These are phyloP conservation scores for Bryoerythrophyllum caledonicum DNA, from an alignment of 225 moss, liverwort and hornwort species.

Conservation along the genomic window DNA sequence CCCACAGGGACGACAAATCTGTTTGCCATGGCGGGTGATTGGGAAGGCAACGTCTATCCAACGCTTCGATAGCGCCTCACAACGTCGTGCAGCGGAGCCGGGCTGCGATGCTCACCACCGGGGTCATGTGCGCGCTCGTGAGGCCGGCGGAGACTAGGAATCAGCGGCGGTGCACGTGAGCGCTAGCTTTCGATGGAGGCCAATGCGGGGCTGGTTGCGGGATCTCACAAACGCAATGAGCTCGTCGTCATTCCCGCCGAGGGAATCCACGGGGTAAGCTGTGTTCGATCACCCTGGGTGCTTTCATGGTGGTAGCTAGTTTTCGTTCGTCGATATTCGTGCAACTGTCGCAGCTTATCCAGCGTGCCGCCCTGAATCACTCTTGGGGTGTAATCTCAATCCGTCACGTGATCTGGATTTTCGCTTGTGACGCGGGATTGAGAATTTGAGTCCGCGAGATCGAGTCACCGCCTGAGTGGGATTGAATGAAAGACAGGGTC, in stretches of 20 bases:
- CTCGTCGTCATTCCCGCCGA: slow-evolving; percentile 92
- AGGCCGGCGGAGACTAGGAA: neutral
- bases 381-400: no score
- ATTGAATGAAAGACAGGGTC: no score
- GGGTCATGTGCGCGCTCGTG: slow-evolving; percentile 6
- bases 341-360: no score
- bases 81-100: neutral
- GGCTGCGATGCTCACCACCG: no score
- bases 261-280: slow-evolving; percentile 74
- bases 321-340: no score
- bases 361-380: no score
- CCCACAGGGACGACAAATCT: no score
- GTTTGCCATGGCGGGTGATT: slow-evolving; percentile 14
- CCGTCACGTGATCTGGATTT: no score
- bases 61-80: neutral
- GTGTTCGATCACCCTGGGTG: neutral
- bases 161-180: slow-evolving; percentile 1
- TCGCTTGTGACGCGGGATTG: no score
- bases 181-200: slow-evolving; percentile 68
- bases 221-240: slow-evolving; percentile 97
- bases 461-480: no score
- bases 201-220: slow-evolving; percentile 87
- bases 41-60: neutral
- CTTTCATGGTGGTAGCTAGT: neutral
- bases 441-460: no score